Evolutionary conservation across 768 basidiomycete genomes (phyloP).

Genomic region (Russula sp.): DNA sequence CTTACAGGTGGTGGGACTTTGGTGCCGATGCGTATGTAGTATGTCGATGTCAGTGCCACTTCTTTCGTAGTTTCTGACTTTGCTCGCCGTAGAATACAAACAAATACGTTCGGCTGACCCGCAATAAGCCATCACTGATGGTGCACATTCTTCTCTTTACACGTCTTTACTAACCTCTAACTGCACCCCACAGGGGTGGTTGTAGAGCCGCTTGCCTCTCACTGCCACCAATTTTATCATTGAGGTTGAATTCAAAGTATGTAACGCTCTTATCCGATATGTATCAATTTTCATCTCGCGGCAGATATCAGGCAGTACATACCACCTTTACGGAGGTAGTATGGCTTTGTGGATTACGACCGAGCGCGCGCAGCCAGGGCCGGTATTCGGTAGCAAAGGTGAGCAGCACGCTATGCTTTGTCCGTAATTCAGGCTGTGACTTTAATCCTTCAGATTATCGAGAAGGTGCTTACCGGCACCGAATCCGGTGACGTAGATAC

Average conservation of each 20-base stretch:
- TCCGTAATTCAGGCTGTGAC: background rate
- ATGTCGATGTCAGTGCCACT: conserved; percentile 32
- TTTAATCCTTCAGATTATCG: conserved; percentile 42
- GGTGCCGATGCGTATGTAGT: conserved; percentile 87
- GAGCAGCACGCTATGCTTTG: conserved; percentile 20
- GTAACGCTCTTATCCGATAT: conserved; percentile 4
- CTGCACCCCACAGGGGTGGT: conserved; percentile 65
- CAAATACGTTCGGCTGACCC: conserved; percentile 85
- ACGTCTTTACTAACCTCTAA: background rate
- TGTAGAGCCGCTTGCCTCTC: conserved; percentile 91
- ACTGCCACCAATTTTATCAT: conserved; percentile 75
- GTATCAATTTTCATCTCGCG: background rate
- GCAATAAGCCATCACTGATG: conserved; percentile 76
- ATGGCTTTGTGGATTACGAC: conserved; percentile 91
- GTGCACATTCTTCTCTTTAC: conserved; percentile 33
- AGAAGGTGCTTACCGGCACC: background rate
- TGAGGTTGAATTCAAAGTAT: conserved; percentile 91
- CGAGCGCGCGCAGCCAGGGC: conserved; percentile 74
- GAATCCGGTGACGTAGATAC: conserved; percentile 45
- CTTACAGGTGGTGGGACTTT: conserved; percentile 90
- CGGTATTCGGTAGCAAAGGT: conserved; percentile 91
- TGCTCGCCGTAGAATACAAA: conserved; percentile 71
- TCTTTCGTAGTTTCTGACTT: background rate
- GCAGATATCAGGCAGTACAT: conserved; percentile 66
- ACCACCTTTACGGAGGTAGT: conserved; percentile 82